Evolutionary conservation across 177 flowering plant genomes (phyloP), one percentile per base, ranked within the genome.

Genomic region (Vitis hybrid): DNA sequence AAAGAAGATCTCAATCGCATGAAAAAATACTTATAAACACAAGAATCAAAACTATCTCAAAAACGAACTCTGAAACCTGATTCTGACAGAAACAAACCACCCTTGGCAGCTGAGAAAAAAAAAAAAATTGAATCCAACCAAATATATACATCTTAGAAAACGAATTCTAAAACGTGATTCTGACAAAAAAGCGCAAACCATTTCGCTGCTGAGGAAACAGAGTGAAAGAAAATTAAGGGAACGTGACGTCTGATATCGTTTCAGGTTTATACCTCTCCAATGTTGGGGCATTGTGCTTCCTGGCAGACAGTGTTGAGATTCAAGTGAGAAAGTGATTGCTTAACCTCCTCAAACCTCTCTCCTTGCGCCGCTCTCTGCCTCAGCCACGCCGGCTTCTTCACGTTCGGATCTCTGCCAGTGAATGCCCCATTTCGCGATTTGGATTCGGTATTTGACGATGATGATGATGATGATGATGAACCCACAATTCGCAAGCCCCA

Each of bases 271-370:
- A 87, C 94, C 92, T 88, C 92, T 24, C 97, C 97, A 38, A 93
- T 91, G 71, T 93, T 93, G 62, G 98, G 97, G 70, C 98, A 92
- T 68, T 92, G 95, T 0, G 98, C 98, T 73, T 93, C 97, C 78
- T 92, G 90, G 68, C 98, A 93, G 22, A 93, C 98, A 3, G 94
- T 93, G 58, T 93, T 82, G 64, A 93, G 90, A 2, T 90, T 92
- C 79, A 92, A 72, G 50, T 78, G 70, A 4, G 92, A 85, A 65
- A 92, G 71, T 1, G 89, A 82, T 2, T 81, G 83, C 77, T 92
- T 93, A 38, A 91, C 89, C 81, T 90, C 82, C 62, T 82, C 77
- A 69, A 70, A 93, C 83, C 71, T 90, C 60, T 79, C 81, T 8
- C 97, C 98, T 58, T 87, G 91, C 2, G 98, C 90, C 1, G 94